Evolutionary conservation across 2,329 filamentous ascomycete genomes (phyloP).

Genomic region (Fragosphaeria purpurea): DNA sequence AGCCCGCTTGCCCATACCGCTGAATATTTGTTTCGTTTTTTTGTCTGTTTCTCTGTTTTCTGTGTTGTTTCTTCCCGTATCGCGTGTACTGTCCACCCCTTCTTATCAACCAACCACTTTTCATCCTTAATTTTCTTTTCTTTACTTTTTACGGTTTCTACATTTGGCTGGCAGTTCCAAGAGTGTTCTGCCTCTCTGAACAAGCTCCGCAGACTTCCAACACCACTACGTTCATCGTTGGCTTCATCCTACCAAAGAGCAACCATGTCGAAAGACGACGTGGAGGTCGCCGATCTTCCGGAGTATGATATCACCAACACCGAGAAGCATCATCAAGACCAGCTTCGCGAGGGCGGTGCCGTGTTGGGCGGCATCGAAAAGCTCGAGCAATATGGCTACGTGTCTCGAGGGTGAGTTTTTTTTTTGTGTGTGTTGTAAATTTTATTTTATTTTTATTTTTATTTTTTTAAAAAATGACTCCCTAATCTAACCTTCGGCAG

Average conservation of each 20-base stretch:
- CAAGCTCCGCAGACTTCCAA: too few relatives aligned
- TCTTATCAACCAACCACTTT: neutral
- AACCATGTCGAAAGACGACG: conserved; percentile 11
- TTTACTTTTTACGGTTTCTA: neutral
- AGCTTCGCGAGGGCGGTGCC: conserved; percentile 2
- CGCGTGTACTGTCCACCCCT: neutral
- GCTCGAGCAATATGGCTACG: conserved; percentile 13
- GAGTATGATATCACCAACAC: conserved; percentile 3
- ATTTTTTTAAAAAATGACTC: neutral
- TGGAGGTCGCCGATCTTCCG: conserved; percentile 8
- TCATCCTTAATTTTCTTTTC: neutral
- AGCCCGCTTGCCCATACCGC: neutral
- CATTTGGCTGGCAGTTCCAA: neutral
- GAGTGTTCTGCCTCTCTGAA: too few relatives aligned
- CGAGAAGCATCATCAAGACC: conserved; percentile 5
- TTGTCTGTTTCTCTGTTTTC: neutral
- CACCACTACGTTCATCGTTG: too few relatives aligned
- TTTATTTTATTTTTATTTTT: neutral
- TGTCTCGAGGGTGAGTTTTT: conserved; percentile 8
- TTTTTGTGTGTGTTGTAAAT: neutral
- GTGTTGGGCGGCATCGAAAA: conserved; percentile 7
- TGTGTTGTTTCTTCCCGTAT: neutral
- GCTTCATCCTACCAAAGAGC: too few relatives aligned
- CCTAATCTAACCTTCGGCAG: neutral
- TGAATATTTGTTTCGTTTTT: neutral